These are phyloP conservation scores for Ustilago trichophora DNA, from an alignment of 1,284 basidiomycete species.

Conservation along the genomic window DNA sequence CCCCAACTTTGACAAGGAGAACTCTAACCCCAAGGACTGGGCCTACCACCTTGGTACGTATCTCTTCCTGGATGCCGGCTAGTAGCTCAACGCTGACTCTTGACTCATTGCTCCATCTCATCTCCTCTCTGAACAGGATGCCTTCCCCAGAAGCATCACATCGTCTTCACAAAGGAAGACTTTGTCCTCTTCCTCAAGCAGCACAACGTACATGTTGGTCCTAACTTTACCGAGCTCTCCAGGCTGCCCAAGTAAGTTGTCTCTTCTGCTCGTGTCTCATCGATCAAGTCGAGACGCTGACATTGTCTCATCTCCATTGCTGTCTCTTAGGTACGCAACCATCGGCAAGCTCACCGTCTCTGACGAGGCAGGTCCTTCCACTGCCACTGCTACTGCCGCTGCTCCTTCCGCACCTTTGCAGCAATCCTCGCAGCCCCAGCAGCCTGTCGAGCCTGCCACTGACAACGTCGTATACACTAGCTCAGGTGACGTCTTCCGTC, in stretches of 20 bases:
- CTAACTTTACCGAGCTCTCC: slow-evolving; percentile 56
- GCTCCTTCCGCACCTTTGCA: slow-evolving; percentile 1
- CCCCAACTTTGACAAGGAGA: slow-evolving; percentile 42
- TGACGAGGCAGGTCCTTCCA: slow-evolving; percentile 18
- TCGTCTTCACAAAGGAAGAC: slow-evolving; percentile 58
- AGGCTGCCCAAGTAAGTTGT: slow-evolving; percentile 49
- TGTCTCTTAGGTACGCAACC: slow-evolving; percentile 42
- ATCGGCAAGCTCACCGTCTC: slow-evolving; percentile 48
- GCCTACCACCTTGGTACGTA: slow-evolving; percentile 56
- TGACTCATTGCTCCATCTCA: too few relatives aligned
- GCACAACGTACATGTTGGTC: slow-evolving; percentile 53
- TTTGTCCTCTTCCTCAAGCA: slow-evolving; percentile 59
- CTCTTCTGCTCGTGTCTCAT: not conserved
- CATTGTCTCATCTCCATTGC: too few relatives aligned
- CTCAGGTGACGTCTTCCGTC: slow-evolving; percentile 55
- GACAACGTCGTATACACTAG: slow-evolving; percentile 49
- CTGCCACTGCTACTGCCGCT: slow-evolving; percentile 7
- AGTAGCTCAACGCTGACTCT: too few relatives aligned
- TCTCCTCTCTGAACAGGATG: slow-evolving; percentile 23
- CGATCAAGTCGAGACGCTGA: too few relatives aligned
- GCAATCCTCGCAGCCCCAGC: slow-evolving; percentile 6
- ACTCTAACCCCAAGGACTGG: slow-evolving; percentile 59
- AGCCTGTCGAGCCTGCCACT: not conserved
- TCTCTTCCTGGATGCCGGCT: too few relatives aligned
- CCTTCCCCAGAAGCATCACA: slow-evolving; percentile 45